Evolutionary conservation across 1,139 yeast species (phyloP), one percentile per base, ranked within the genome.

Genomic region (Blastobotrys illinoisensis): DNA sequence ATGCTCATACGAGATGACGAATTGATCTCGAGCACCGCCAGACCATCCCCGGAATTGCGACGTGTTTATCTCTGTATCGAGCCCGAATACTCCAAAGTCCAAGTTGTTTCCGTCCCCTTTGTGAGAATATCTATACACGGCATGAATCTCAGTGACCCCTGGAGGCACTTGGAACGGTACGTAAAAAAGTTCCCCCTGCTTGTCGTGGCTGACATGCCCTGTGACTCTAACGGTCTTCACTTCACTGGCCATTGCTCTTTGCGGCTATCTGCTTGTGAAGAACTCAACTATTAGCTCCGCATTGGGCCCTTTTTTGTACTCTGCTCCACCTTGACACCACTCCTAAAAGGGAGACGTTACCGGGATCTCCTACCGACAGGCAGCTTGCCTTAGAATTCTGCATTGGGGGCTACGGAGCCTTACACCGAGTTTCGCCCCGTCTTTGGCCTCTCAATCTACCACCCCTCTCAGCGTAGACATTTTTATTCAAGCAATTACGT

Each of bases 41-140:
- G 58, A 52, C 58, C 57, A 58, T 5, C 60, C 60, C 18, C 59
- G 49, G 40, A 58, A 58, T 16, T 54, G 54, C 1, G 47, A 26
- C 9, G 54, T 48, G 21, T 47, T 18, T 26, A 47, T 26, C 7
- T 13, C 46, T 9, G 49, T 49, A 32, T 47, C 50, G 13, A 46
- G 50, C 13, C 57, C 58, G 19, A 51, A 52, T 9, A 58, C 47
- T 18, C 60, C 60, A 19, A 58, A 14, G 24, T 58, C 60, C 5
- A 58, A 26, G 11, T 45, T 48, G 24, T 54, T 52, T 23, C 53
- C 59, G 18, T 28, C 44, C 7, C 47, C 54, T 18, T 48, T 47
- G 20, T 44, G 26, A 26, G 51, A 23, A 40, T 48, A 54, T 2
- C 32, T 26, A 36, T 48, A 47, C 20, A 26, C 19, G 11, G 54